phyloP scores from a whole-genome alignment of 164 flowering plant species.

The Sedum album region DNA sequence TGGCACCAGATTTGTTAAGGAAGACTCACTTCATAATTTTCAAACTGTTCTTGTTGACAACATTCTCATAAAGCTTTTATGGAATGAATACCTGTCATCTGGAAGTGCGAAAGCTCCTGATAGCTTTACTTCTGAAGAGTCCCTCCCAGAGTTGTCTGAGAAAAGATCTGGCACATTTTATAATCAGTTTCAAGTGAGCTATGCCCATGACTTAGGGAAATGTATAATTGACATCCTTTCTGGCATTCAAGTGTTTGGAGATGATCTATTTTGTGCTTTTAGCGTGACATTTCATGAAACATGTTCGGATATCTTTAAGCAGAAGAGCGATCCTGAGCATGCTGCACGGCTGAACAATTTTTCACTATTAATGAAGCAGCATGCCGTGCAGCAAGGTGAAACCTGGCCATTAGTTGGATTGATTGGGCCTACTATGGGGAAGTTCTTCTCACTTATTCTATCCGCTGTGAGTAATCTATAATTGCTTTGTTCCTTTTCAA shows the following conservation, averaged over 20 bases:
- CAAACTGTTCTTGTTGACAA: constrained; percentile 38
- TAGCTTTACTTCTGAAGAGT: constrained; percentile 15
- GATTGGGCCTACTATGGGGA: constrained; percentile 60
- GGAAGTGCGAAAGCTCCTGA: constrained; percentile 24
- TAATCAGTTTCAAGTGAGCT: constrained; percentile 29
- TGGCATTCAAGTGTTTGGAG: constrained; percentile 28
- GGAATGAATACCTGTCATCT: constrained; percentile 50
- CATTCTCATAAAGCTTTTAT: constrained; percentile 57
- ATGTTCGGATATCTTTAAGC: constrained; percentile 39
- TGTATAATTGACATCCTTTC: constrained; percentile 64
- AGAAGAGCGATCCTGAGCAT: constrained; percentile 20
- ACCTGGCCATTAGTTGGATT: constrained; percentile 64
- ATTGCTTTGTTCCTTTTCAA: background rate
- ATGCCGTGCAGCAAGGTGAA: constrained; percentile 51
- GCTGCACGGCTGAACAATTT: constrained; percentile 37
- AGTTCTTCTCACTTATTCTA: constrained; percentile 47
- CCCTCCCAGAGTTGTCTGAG: constrained; percentile 12
- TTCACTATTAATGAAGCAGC: constrained; percentile 41
- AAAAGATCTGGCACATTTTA: constrained; percentile 18
- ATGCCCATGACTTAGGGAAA: constrained; percentile 51
- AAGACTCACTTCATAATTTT: constrained; percentile 31
- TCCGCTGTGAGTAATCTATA: constrained; percentile 49
- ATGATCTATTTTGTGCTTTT: constrained; percentile 40
- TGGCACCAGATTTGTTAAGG: constrained; percentile 46
- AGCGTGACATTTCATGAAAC: constrained; percentile 43